Evolutionary conservation across 306 rosid species (phyloP).

Genomic region (Dryas octopetala): DNA sequence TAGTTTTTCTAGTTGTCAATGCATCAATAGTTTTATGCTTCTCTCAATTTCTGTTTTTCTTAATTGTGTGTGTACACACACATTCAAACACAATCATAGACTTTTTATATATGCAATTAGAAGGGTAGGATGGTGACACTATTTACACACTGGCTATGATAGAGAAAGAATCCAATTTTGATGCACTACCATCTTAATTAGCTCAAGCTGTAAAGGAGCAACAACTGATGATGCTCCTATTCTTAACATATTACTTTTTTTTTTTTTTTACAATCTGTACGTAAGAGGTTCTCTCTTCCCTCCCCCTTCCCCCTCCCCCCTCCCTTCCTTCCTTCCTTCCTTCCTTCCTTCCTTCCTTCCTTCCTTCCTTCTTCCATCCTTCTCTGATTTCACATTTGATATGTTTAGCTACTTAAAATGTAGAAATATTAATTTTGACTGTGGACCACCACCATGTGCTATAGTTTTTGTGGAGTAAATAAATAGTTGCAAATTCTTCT

Average conservation of each 20-base stretch:
- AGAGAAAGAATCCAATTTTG: background rate
- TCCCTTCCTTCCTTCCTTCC: background rate
- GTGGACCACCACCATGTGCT: background rate
- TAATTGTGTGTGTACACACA: background rate
- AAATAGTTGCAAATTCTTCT: background rate
- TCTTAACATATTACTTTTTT: background rate
- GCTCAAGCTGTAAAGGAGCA: background rate
- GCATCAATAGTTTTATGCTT: constrained; percentile 7
- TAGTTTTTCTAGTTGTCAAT: constrained; percentile 5
- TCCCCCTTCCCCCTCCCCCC: too few relatives aligned
- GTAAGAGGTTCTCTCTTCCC: constrained; percentile 51
- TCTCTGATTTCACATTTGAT: too few relatives aligned
- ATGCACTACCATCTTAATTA: background rate
- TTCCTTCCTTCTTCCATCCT: background rate
- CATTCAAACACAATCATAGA: background rate
- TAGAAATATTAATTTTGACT: background rate
- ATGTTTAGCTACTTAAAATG: too few relatives aligned
- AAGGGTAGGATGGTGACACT: background rate
- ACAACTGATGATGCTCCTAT: background rate
- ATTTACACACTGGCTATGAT: background rate
- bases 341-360: background rate
- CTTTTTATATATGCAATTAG: background rate
- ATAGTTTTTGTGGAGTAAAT: background rate
- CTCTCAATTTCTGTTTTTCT: constrained; percentile 15
- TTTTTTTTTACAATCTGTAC: constrained; percentile 19